Percentiles rank a stretch among this genome's conserved stretches.
Conservation (phyloP, 139 green algal species). For the Chlamydomonas incerta region DNA sequence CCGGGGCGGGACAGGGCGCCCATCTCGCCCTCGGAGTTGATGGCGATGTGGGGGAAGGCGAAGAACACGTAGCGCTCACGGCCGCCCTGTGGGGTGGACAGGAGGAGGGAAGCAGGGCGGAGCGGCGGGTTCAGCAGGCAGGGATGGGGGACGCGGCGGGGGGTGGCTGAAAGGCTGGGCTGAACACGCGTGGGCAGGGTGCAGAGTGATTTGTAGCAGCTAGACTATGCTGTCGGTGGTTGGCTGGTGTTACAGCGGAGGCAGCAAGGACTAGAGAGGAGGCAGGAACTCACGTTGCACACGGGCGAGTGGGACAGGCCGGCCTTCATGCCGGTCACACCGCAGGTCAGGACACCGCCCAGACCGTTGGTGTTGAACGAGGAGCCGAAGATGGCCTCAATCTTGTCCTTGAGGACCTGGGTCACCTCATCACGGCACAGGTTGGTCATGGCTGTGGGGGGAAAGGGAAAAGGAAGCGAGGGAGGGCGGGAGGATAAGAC, state of each 20-base stretch:
- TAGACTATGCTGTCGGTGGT: too few relatives aligned
- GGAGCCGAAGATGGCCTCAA: conserved; percentile 82
- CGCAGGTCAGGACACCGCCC: conserved; percentile 83
- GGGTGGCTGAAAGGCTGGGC: too few relatives aligned
- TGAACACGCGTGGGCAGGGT: too few relatives aligned
- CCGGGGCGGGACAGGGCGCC: conserved; percentile 78
- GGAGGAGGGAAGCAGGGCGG: too few relatives aligned
- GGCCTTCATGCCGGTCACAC: conserved; percentile 76
- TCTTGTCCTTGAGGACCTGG: conserved; percentile 75
- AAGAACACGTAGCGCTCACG: conserved; percentile 94
- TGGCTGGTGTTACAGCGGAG: too few relatives aligned
- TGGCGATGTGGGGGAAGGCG: conserved; percentile 93
- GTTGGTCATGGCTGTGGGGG: conserved; percentile 77
- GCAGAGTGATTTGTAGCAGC: too few relatives aligned
- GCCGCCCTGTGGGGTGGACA: conserved; percentile 63
- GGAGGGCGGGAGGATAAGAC: background rate
- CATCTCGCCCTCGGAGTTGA: conserved; percentile 78
- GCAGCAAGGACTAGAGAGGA: too few relatives aligned
- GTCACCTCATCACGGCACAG: conserved; percentile 93
- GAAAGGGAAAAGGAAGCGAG: background rate
- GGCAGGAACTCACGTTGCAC: conserved; percentile 31
- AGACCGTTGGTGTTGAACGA: conserved; percentile 89
- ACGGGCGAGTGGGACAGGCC: conserved; percentile 70
- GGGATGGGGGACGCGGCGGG: too few relatives aligned
- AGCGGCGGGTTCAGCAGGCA: too few relatives aligned